These are phyloP conservation scores for Alopecurus myosuroides DNA, from an alignment of 176 grass and related monocot species.

Conservation along the genomic window DNA sequence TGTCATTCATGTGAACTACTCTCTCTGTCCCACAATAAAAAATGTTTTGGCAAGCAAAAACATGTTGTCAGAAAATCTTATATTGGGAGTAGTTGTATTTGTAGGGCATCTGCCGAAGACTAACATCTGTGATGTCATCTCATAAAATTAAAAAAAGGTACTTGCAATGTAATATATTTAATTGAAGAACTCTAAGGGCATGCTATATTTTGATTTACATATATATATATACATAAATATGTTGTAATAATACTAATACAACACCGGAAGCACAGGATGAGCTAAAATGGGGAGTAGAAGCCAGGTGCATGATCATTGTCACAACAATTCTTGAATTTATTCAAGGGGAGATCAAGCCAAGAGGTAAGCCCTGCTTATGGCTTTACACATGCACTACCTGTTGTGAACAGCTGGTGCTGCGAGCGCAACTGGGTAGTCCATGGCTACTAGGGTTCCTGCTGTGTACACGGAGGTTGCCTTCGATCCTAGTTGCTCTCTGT, in stretches of 20 bases:
- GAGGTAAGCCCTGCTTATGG: background rate
- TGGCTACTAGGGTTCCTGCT: slow-evolving; percentile 35
- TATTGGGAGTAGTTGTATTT: too few relatives aligned
- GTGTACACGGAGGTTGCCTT: slow-evolving; percentile 8
- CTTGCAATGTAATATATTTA: background rate
- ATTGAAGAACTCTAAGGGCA: background rate
- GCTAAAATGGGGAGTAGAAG: background rate
- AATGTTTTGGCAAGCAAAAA: too few relatives aligned
- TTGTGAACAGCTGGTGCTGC: slow-evolving; percentile 44
- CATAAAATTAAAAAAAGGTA: background rate
- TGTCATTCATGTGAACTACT: background rate
- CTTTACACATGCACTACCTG: slow-evolving; percentile 29
- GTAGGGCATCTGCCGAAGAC: background rate
- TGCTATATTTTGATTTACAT: background rate
- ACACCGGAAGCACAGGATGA: background rate
- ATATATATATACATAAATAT: background rate
- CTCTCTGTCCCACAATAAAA: too few relatives aligned
- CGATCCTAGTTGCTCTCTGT: slow-evolving; percentile 16
- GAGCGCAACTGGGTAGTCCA: slow-evolving; percentile 51
- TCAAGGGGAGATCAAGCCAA: background rate
- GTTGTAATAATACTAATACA: background rate
- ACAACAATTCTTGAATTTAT: background rate
- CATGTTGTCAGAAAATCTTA: too few relatives aligned
- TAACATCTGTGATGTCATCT: background rate
- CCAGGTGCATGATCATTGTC: background rate